Evolutionary conservation across 2,329 filamentous ascomycete species (phyloP).

Genomic region (Juglanconis sp.): DNA sequence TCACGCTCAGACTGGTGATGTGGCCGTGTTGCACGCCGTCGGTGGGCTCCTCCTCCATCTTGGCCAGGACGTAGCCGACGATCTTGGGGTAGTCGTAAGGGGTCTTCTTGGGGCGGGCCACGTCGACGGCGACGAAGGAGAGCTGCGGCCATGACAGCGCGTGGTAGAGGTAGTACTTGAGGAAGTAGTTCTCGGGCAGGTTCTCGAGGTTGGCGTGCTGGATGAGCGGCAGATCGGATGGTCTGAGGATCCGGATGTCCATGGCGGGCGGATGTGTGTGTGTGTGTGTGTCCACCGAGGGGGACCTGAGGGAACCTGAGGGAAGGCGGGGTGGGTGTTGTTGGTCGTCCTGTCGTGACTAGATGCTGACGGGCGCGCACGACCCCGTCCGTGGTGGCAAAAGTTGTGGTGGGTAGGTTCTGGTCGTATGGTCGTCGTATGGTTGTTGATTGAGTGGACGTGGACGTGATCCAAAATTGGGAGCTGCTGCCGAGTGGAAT

Average conservation of each 20-base stretch:
- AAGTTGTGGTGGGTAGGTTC: neutral
- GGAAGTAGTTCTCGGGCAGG: conserved; percentile 98
- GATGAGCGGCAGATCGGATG: conserved; percentile 84
- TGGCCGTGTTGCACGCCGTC: conserved; percentile 93
- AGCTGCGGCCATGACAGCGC: conserved; percentile 97
- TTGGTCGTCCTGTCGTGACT: conserved; percentile 2
- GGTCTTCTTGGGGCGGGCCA: conserved; percentile 71
- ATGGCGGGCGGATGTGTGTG: conserved; percentile 47
- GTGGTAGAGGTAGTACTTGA: conserved; percentile 99
- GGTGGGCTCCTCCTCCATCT: conserved; percentile 97
- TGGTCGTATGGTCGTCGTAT: neutral
- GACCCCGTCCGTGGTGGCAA: neutral
- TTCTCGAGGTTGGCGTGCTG: conserved; percentile 99
- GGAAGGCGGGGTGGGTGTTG: neutral
- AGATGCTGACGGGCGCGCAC: neutral
- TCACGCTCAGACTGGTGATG: conserved; percentile 92
- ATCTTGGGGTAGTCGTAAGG: conserved; percentile 93
- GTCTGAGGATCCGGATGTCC: conserved; percentile 85
- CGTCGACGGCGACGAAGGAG: conserved; percentile 92
- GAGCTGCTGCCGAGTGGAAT: neutral
- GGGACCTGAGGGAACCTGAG: neutral
- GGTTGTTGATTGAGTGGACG: neutral
- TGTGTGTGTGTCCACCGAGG: too few species aligned
- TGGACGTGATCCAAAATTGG: neutral
- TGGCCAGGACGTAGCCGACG: conserved; percentile 97